Conservation (phyloP, 768 basidiomycete genomes). For the Lactarius pseudohatsudake region DNA sequence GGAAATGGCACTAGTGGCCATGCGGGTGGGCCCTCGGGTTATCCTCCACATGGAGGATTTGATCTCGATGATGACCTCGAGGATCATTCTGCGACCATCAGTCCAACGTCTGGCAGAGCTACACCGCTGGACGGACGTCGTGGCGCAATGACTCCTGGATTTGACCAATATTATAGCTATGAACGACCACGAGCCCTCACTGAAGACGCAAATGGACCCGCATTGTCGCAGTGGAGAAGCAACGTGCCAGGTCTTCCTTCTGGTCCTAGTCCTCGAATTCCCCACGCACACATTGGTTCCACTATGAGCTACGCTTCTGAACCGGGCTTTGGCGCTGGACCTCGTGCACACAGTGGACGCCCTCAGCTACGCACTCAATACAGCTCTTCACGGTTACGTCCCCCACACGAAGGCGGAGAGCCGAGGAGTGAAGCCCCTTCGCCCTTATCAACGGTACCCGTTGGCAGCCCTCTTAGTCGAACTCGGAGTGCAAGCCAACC, state of each 20-base stretch:
- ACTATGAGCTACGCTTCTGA: constrained; percentile 27
- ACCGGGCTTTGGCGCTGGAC: constrained; percentile 7
- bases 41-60: constrained; percentile 66
- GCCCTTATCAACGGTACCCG: constrained; percentile 25
- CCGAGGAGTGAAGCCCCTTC: constrained; percentile 18
- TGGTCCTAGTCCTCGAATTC: constrained; percentile 16
- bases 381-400: constrained; percentile 27
- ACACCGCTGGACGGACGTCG: constrained; percentile 68
- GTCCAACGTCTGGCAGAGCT: constrained; percentile 62
- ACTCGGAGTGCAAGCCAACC: constrained; percentile 83
- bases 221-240: constrained; percentile 28
- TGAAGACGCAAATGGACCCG: constrained; percentile 29
- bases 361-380: constrained; percentile 26
- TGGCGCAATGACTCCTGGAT: constrained; percentile 27
- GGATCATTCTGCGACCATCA: constrained; percentile 59
- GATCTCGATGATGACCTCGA: constrained; percentile 77
- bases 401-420: constrained; percentile 19
- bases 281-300: constrained; percentile 20
- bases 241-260: constrained; percentile 27
- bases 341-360: constrained; percentile 14
- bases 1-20: constrained; percentile 35
- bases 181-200: constrained; percentile 30
- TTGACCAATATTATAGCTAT: constrained; percentile 24
- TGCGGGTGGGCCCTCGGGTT: constrained; percentile 50
- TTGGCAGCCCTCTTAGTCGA: constrained; percentile 43